Conservation (phyloP, 2,329 filamentous ascomycete genomes). For the Celoporthe dispersa region DNA sequence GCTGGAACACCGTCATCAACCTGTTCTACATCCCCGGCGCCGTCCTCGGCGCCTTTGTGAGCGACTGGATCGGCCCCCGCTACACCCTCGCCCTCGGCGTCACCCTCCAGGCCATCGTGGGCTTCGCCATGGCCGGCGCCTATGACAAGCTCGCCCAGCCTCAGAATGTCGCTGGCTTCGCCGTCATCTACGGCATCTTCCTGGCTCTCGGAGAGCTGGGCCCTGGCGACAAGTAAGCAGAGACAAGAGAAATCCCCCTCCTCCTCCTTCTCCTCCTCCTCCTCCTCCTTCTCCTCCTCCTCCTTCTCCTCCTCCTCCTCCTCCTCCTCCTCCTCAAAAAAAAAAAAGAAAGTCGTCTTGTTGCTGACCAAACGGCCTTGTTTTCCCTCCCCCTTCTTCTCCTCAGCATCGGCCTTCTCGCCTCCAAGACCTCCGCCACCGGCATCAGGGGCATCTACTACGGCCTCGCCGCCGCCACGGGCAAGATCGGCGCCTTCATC, state of each 20-base stretch:
- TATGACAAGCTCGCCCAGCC: slow-evolving; percentile 72
- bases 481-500: slow-evolving; percentile 83
- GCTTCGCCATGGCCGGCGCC: slow-evolving; percentile 86
- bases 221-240: slow-evolving; percentile 73
- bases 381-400: background rate
- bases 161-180: slow-evolving; percentile 72
- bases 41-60: slow-evolving; percentile 74
- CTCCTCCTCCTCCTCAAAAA: background rate
- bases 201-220: slow-evolving; percentile 79
- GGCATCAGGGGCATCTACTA: slow-evolving; percentile 82
- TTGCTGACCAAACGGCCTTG: background rate
- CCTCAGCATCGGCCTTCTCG: slow-evolving; percentile 72
- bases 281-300: no score
- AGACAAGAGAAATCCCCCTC: background rate
- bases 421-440: slow-evolving; percentile 86
- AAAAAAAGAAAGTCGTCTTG: background rate
- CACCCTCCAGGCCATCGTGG: slow-evolving; percentile 72
- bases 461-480: slow-evolving; percentile 71
- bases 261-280: no score
- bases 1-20: slow-evolving; percentile 88
- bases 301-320: background rate
- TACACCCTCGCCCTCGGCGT: slow-evolving; percentile 75
- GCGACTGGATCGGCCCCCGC: slow-evolving; percentile 79
- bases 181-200: slow-evolving; percentile 81
- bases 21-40: slow-evolving; percentile 88